These are phyloP conservation scores for Platanthera guangdongensis DNA, from an alignment of 106 monocot genomes.

Conservation along the genomic window DNA sequence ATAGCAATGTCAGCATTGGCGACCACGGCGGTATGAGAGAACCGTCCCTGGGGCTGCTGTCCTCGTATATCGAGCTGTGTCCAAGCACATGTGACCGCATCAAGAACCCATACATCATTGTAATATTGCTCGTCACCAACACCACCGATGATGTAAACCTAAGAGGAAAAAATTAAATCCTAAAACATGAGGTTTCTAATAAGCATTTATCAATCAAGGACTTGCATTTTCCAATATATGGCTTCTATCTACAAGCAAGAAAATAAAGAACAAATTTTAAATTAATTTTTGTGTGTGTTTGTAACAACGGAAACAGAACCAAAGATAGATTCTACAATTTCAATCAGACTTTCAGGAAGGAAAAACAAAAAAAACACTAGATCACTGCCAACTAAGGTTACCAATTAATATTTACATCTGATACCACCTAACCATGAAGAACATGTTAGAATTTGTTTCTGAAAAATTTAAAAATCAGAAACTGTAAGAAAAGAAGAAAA, in stretches of 20 bases:
- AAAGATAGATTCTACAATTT: too few relatives aligned
- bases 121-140: slow-evolving; percentile 95
- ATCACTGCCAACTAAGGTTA: neutral
- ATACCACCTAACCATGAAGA: neutral
- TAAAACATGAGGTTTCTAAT: neutral
- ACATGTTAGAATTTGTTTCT: neutral
- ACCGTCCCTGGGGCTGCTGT: slow-evolving; percentile 70
- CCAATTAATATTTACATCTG: neutral
- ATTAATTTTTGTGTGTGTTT: too few relatives aligned
- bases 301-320: too few relatives aligned
- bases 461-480: neutral
- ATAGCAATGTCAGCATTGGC: slow-evolving; percentile 60
- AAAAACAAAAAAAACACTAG: neutral
- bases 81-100: slow-evolving; percentile 53
- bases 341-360: neutral
- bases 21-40: slow-evolving; percentile 72
- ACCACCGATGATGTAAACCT: slow-evolving; percentile 86
- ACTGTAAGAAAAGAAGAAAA: neutral
- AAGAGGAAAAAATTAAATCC: neutral
- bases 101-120: slow-evolving; percentile 88
- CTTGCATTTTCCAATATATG: slow-evolving; percentile 1
- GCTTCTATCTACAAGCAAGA: too few relatives aligned
- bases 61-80: slow-evolving; percentile 62
- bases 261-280: too few relatives aligned
- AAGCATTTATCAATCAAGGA: neutral